phyloP scores from a whole-genome alignment of 176 grass and related monocot species.

The Triticum urartu region DNA sequence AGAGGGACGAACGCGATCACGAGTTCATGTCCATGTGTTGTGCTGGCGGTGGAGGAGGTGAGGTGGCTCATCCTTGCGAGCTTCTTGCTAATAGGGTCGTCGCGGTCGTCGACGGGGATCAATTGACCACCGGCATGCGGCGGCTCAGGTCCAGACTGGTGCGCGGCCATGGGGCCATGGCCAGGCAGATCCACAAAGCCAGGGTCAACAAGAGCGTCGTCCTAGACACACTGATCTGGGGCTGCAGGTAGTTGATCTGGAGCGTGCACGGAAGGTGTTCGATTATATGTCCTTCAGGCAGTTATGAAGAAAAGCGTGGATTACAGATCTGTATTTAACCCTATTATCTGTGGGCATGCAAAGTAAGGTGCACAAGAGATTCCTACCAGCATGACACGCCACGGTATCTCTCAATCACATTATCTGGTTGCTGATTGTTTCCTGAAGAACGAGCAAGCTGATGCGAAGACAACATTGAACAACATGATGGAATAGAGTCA shows the following conservation, averaged over 20 bases:
- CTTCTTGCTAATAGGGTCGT: too few relatives aligned
- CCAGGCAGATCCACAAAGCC: constrained; percentile 70
- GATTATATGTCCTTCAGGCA: constrained; percentile 80
- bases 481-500: constrained; percentile 41
- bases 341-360: constrained; percentile 71
- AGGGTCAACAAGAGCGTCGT: constrained; percentile 49
- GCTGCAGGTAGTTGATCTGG: constrained; percentile 60
- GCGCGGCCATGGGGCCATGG: constrained; percentile 49
- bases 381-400: constrained; percentile 59
- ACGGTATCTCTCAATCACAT: constrained; percentile 51
- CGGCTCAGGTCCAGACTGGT: background rate
- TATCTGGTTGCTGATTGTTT: constrained; percentile 64
- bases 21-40: too few relatives aligned
- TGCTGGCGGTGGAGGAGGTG: too few relatives aligned
- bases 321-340: constrained; percentile 65
- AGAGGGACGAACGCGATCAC: too few relatives aligned
- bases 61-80: too few relatives aligned
- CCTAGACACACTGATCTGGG: constrained; percentile 69
- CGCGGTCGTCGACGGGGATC: too few relatives aligned
- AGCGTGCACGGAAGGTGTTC: constrained; percentile 71
- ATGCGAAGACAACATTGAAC: constrained; percentile 67
- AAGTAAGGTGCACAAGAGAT: constrained; percentile 58
- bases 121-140: too few relatives aligned
- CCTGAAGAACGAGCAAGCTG: constrained; percentile 72
- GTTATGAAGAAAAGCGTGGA: constrained; percentile 96